These are phyloP conservation scores for Candida smagusa DNA, from an alignment of 1,139 yeast species.

Conservation along the genomic window DNA sequence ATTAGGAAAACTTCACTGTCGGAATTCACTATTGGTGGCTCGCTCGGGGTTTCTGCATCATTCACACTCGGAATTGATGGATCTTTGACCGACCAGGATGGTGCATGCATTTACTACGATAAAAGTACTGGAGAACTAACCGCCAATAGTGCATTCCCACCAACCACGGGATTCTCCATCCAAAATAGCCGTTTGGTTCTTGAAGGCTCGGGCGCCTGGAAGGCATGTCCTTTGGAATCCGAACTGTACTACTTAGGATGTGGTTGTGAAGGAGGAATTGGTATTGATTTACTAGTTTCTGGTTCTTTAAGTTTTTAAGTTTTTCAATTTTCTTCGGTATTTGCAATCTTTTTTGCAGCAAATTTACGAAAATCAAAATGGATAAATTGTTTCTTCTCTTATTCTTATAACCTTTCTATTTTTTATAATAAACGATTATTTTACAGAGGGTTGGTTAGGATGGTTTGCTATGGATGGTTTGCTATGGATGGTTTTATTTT, in stretches of 20 bases:
- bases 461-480: too few species aligned
- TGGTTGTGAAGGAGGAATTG: conserved; percentile 26
- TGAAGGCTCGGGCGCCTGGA: conserved; percentile 17
- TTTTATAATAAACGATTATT: neutral
- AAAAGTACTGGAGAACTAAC: conserved; percentile 27
- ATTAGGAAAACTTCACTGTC: conserved; percentile 26
- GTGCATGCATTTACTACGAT: conserved; percentile 17
- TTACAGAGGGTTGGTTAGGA: neutral
- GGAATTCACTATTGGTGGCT: conserved; percentile 29
- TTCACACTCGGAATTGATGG: conserved; percentile 21
- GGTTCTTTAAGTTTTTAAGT: conserved; percentile 2
- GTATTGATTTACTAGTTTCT: conserved; percentile 17
- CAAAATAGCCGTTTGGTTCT: conserved; percentile 18
- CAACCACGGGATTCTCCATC: conserved; percentile 23
- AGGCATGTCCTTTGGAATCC: conserved; percentile 25
- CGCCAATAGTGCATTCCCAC: conserved; percentile 22
- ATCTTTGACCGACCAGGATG: conserved; percentile 25
- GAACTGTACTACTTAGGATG: conserved; percentile 21
- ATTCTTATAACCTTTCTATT: neutral
- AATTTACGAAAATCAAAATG: neutral
- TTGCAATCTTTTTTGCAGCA: neutral
- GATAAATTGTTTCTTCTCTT: neutral
- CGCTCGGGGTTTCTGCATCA: conserved; percentile 19
- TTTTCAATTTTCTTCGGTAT: neutral
- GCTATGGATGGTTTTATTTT: too few species aligned